Conservation (phyloP, 768 basidiomycete genomes). For the Candolleomyces eurysporus region DNA sequence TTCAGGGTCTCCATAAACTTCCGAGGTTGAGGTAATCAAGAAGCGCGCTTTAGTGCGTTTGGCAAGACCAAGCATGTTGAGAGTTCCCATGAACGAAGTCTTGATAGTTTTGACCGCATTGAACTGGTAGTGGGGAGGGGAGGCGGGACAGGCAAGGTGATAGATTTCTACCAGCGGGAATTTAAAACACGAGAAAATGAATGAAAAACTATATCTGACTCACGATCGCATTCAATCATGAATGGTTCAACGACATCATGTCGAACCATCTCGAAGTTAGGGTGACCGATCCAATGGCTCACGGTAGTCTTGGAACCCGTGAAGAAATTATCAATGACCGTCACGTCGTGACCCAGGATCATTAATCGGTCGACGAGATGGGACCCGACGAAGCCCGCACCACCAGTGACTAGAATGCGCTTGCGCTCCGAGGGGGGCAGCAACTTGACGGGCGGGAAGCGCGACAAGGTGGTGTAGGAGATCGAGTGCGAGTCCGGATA, state of each 20-base stretch:
- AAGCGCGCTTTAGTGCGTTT: constrained; percentile 98
- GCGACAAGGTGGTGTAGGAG: constrained; percentile 88
- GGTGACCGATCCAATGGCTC: constrained; percentile 94
- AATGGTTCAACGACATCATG: constrained; percentile 98
- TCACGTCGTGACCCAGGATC: constrained; percentile 97
- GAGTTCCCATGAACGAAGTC: constrained; percentile 96
- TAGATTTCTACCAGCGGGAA: constrained; percentile 73
- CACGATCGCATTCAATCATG: constrained; percentile 98
- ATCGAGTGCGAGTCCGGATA: constrained; percentile 77
- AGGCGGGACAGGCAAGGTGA: constrained; percentile 97
- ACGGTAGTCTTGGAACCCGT: constrained; percentile 98
- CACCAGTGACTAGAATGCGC: constrained; percentile 92
- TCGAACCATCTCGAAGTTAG: constrained; percentile 97
- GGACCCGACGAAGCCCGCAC: constrained; percentile 98
- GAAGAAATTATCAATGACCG: constrained; percentile 98
- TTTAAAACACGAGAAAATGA: constrained; percentile 8
- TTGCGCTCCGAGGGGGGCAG: constrained; percentile 77
- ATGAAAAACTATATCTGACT: constrained; percentile 28
- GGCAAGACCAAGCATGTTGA: constrained; percentile 98
- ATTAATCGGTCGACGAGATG: constrained; percentile 97
- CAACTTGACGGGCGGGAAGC: constrained; percentile 91
- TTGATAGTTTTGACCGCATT: constrained; percentile 98
- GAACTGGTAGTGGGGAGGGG: constrained; percentile 96
- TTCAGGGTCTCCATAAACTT: constrained; percentile 98
- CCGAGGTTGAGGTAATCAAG: constrained; percentile 95